Evolutionary conservation across 352 stramenopile species (phyloP).

Genomic region (Phytophthora melonis): DNA sequence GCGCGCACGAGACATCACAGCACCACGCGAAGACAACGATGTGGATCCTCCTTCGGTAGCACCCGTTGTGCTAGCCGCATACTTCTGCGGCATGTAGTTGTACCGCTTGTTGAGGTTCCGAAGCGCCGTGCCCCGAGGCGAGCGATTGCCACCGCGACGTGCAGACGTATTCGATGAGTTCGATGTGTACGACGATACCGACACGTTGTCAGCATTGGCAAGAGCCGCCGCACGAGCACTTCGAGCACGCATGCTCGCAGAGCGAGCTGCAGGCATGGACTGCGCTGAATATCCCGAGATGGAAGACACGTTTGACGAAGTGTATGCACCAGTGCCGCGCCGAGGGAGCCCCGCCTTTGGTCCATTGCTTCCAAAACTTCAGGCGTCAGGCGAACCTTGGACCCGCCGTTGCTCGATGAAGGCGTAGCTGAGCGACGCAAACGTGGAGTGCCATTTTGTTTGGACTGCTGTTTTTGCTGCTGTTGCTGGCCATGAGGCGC

Average conservation of each 20-base stretch:
- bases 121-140: slow-evolving; percentile 51
- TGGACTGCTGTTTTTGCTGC: slow-evolving; percentile 26
- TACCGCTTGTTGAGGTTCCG: slow-evolving; percentile 72
- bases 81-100: slow-evolving; percentile 75
- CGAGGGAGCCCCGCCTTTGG: slow-evolving; percentile 53
- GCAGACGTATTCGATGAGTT: slow-evolving; percentile 53
- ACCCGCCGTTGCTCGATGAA: slow-evolving; percentile 27
- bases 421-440: slow-evolving; percentile 18
- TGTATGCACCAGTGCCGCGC: slow-evolving; percentile 55
- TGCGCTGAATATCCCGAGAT: slow-evolving; percentile 69
- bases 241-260: slow-evolving; percentile 37
- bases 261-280: slow-evolving; percentile 44
- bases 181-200: slow-evolving; percentile 67
- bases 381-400: slow-evolving; percentile 63
- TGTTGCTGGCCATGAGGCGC: not conserved
- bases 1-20: slow-evolving; percentile 71
- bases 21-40: slow-evolving; percentile 74
- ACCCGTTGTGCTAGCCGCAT: slow-evolving; percentile 46
- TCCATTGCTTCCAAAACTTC: slow-evolving; percentile 72
- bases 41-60: slow-evolving; percentile 49
- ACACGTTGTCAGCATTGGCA: slow-evolving; percentile 56
- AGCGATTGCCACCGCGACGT: slow-evolving; percentile 31
- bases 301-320: slow-evolving; percentile 72
- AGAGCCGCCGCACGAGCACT: slow-evolving; percentile 43
- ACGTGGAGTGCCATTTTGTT: slow-evolving; percentile 22